Percentiles rank a stretch among this genome's conserved stretches.
phyloP scores from a whole-genome alignment of 2,329 filamentous ascomycete genomes.

The Lasiodiplodia sp. region DNA sequence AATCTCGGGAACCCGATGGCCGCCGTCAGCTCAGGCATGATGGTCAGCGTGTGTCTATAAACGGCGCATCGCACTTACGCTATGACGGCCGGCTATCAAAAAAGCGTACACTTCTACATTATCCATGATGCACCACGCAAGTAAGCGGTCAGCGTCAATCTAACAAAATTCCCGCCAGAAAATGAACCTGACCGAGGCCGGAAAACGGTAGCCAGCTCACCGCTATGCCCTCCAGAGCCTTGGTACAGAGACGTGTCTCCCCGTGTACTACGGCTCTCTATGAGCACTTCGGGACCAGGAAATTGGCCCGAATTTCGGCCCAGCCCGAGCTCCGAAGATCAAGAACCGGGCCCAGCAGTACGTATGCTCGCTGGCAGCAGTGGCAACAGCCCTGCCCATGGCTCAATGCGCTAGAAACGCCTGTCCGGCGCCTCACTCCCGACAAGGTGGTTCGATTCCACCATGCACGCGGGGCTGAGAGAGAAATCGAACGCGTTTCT shows the following conservation, averaged over 20 bases:
- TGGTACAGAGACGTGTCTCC: neutral
- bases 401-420: neutral
- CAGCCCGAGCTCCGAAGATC: constrained; percentile 1
- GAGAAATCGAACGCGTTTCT: neutral
- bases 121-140: neutral
- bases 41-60: constrained; percentile 17
- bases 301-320: neutral
- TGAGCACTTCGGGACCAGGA: neutral
- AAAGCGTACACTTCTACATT: neutral
- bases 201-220: neutral
- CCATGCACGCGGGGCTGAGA: constrained; percentile 5
- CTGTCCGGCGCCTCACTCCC: constrained; percentile 18
- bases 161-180: neutral
- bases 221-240: neutral
- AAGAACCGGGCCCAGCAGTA: neutral
- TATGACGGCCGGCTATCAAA: neutral
- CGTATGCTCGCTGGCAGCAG: neutral
- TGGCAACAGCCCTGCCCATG: neutral
- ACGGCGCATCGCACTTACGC: neutral
- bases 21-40: constrained; percentile 10
- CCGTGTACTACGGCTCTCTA: neutral
- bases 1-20: neutral
- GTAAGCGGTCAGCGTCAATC: constrained; percentile 12
- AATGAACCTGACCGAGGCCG: neutral
- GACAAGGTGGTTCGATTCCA: constrained; percentile 11